Conservation (phyloP, 2,329 filamentous ascomycete species). For the Huntiella savannae region DNA sequence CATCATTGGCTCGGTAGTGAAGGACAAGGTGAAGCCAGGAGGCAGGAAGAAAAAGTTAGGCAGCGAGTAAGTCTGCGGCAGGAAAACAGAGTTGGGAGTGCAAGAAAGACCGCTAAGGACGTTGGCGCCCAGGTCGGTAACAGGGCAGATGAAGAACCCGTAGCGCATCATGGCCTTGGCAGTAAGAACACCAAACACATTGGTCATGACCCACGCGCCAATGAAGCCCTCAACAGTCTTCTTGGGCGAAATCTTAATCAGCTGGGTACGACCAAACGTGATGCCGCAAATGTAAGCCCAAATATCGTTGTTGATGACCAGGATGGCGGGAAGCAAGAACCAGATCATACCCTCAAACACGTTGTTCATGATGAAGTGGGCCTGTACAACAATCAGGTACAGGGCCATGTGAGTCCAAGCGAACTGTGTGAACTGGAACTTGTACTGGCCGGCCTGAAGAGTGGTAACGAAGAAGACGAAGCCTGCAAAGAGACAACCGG, state of each 20-base stretch:
- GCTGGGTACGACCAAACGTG: slow-evolving; percentile 83
- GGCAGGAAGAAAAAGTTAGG: slow-evolving; percentile 54
- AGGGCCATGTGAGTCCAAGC: slow-evolving; percentile 99
- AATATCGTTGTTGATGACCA: slow-evolving; percentile 98
- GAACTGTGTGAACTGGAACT: slow-evolving; percentile 97
- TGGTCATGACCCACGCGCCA: slow-evolving; percentile 87
- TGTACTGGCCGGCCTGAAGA: slow-evolving; percentile 87
- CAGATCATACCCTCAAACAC: slow-evolving; percentile 99
- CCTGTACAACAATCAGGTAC: slow-evolving; percentile 92
- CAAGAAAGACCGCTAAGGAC: slow-evolving; percentile 81
- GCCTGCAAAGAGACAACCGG: slow-evolving; percentile 34
- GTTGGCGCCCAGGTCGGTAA: slow-evolving; percentile 88
- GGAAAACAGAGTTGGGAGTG: slow-evolving; percentile 78
- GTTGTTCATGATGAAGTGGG: slow-evolving; percentile 99
- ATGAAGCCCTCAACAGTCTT: slow-evolving; percentile 98
- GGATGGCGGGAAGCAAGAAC: slow-evolving; percentile 89
- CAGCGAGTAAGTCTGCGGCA: slow-evolving; percentile 54
- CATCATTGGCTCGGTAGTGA: slow-evolving; percentile 74
- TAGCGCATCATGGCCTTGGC: slow-evolving; percentile 73
- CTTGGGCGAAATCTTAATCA: slow-evolving; percentile 96
- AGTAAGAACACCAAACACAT: slow-evolving; percentile 64
- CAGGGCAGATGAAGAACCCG: slow-evolving; percentile 96
- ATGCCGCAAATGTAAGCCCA: slow-evolving; percentile 97
- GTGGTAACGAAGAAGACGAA: slow-evolving; percentile 97
- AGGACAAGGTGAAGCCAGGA: slow-evolving; percentile 36